phyloP scores from a whole-genome alignment of 2,329 filamentous ascomycete species.

The Calonectria leucothoes region DNA sequence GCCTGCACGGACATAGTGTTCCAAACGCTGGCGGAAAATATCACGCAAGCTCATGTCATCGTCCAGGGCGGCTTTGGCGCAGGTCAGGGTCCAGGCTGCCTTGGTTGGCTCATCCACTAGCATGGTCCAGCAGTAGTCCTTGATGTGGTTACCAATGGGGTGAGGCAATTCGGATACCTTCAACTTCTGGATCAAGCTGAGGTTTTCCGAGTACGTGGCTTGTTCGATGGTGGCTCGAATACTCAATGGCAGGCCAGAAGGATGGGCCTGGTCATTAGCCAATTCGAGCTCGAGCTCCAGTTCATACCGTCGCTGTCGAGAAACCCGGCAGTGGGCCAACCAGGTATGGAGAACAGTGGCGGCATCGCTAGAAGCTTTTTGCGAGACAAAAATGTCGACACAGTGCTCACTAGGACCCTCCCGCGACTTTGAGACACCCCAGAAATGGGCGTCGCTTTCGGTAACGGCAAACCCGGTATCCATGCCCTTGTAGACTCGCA shows the following conservation, averaged over 20 bases:
- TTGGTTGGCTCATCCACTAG: constrained; percentile 25
- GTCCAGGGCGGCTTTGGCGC: constrained; percentile 12
- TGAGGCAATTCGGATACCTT: neutral
- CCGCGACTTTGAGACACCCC: constrained; percentile 22
- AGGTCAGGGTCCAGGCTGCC: constrained; percentile 20
- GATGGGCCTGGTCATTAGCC: neutral
- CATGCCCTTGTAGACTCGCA: constrained; percentile 28
- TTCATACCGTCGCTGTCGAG: constrained; percentile 22
- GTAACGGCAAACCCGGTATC: constrained; percentile 26
- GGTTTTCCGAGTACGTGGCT: constrained; percentile 26
- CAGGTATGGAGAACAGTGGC: constrained; percentile 25
- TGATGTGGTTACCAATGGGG: constrained; percentile 11
- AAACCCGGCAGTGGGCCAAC: constrained; percentile 16
- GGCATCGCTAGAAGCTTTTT: constrained; percentile 21
- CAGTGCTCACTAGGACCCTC: neutral
- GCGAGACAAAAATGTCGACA: constrained; percentile 22
- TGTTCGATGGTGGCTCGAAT: constrained; percentile 21
- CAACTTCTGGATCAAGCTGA: constrained; percentile 24
- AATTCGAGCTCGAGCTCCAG: constrained; percentile 18
- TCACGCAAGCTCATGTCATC: constrained; percentile 9
- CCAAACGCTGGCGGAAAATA: constrained; percentile 12
- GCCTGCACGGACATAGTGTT: constrained; percentile 13
- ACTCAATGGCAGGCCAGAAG: constrained; percentile 11
- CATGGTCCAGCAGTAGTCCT: constrained; percentile 15
- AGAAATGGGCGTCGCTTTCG: constrained; percentile 23